These are phyloP conservation scores for Fraxinus platypoda DNA, from an alignment of 305 asterid species.

Conservation along the genomic window DNA sequence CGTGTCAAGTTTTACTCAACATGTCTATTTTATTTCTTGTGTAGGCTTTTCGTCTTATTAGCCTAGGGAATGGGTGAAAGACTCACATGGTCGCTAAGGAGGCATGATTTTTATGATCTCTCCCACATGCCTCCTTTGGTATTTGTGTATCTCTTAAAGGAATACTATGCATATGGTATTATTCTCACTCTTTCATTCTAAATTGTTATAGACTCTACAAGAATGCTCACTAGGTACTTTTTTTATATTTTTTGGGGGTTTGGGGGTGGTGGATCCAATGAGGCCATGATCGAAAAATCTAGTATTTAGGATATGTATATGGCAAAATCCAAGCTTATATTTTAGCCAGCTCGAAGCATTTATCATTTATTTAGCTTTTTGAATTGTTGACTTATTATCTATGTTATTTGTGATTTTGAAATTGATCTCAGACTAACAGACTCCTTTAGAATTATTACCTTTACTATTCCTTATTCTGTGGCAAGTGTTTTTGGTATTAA, in stretches of 20 bases:
- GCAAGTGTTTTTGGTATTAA: background rate
- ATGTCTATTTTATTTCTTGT: conserved; percentile 23
- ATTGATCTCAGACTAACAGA: background rate
- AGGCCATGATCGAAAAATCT: conserved; percentile 1
- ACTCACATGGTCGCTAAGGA: conserved; percentile 37
- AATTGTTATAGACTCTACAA: conserved; percentile 11
- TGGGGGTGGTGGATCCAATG: background rate
- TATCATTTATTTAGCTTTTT: background rate
- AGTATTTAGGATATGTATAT: background rate
- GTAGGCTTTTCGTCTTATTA: conserved; percentile 30
- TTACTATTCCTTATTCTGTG: conserved; percentile 8
- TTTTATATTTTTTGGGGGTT: background rate
- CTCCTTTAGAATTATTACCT: background rate
- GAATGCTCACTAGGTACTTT: background rate
- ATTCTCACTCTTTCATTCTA: conserved; percentile 6
- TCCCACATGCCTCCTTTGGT: conserved; percentile 80
- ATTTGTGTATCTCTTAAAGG: conserved; percentile 73
- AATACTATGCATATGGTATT: conserved; percentile 69
- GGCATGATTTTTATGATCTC: conserved; percentile 73
- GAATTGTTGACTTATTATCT: conserved; percentile 17
- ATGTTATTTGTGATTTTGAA: conserved; percentile 3
- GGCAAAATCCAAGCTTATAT: conserved; percentile 5
- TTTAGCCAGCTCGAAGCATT: conserved; percentile 17
- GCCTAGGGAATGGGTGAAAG: conserved; percentile 43
- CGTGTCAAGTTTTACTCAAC: conserved; percentile 13